phyloP scores from a whole-genome alignment of 1,139 yeast genomes.

The Meyerozyma elateridarum region DNA sequence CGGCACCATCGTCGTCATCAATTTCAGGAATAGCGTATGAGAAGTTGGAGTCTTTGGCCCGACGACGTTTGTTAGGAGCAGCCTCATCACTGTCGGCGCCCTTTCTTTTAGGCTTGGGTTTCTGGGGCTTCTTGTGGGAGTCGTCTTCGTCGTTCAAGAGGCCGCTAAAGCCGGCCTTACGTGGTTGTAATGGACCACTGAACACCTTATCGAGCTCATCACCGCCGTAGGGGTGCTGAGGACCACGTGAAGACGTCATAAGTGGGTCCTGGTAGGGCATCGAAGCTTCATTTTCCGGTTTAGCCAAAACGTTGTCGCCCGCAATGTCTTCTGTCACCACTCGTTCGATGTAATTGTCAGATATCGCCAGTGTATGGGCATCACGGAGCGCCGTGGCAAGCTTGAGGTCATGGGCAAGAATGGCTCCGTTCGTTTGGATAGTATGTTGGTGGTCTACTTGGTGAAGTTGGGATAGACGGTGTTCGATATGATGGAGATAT shows the following conservation, averaged over 20 bases:
- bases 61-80: conserved; percentile 6
- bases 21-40: background rate
- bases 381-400: conserved; percentile 8
- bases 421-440: conserved; percentile 27
- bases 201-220: conserved; percentile 4
- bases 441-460: conserved; percentile 26
- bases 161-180: background rate
- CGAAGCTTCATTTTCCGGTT: conserved; percentile 15
- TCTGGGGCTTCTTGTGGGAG: no score
- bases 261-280: no score
- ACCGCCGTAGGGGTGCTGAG: conserved; percentile 15
- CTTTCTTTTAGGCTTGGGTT: conserved; percentile 4
- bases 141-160: no score
- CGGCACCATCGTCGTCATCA: background rate
- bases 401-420: conserved; percentile 23
- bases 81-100: conserved; percentile 2
- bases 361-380: conserved; percentile 16
- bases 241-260: conserved; percentile 14
- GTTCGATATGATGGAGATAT: background rate
- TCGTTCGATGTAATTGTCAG: conserved; percentile 33
- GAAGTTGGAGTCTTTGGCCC: conserved; percentile 7
- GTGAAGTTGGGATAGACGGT: conserved; percentile 5
- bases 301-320: conserved; percentile 17
- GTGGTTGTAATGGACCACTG: background rate
- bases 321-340: conserved; percentile 33